These are phyloP conservation scores for Puccinia sorghi DNA, from an alignment of 1,284 basidiomycete genomes.

Conservation along the genomic window DNA sequence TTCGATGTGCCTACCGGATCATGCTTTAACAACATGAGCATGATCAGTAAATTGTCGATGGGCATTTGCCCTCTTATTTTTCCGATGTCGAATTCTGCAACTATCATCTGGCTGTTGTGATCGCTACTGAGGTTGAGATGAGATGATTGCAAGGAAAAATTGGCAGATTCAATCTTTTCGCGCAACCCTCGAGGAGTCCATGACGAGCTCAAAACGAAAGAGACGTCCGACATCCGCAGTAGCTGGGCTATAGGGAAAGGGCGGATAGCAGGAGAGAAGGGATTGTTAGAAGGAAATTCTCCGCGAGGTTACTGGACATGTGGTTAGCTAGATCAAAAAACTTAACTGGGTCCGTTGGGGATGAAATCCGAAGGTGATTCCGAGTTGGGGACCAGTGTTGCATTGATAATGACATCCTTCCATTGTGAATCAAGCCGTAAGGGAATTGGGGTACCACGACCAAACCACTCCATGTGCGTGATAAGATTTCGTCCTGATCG, in stretches of 20 bases:
- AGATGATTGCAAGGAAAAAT: conserved; percentile 15
- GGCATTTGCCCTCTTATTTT: conserved; percentile 41
- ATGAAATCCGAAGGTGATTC: background rate
- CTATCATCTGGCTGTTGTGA: conserved; percentile 46
- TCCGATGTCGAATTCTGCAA: conserved; percentile 43
- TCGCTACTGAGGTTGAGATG: conserved; percentile 35
- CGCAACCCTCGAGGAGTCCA: conserved; percentile 29
- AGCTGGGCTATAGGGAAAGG: conserved; percentile 8
- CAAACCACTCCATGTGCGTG: conserved; percentile 50
- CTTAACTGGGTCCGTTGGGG: conserved; percentile 25
- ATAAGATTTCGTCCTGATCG: conserved; percentile 11
- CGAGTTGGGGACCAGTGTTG: conserved; percentile 13
- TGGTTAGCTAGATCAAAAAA: background rate
- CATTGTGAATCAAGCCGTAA: conserved; percentile 33
- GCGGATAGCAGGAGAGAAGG: background rate
- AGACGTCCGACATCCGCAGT: conserved; percentile 42
- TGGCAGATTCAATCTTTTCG: conserved; percentile 11
- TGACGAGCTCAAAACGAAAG: conserved; percentile 41
- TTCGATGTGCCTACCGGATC: conserved; percentile 12
- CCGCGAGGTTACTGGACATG: background rate
- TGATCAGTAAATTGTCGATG: conserved; percentile 37
- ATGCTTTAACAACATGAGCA: conserved; percentile 12
- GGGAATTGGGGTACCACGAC: conserved; percentile 18
- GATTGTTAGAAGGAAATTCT: background rate
- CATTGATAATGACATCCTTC: conserved; percentile 43